Evolutionary conservation across 2,329 filamentous ascomycete genomes (phyloP), one percentile per base, ranked within the genome.

Genomic region (Epicoccum nigrum): DNA sequence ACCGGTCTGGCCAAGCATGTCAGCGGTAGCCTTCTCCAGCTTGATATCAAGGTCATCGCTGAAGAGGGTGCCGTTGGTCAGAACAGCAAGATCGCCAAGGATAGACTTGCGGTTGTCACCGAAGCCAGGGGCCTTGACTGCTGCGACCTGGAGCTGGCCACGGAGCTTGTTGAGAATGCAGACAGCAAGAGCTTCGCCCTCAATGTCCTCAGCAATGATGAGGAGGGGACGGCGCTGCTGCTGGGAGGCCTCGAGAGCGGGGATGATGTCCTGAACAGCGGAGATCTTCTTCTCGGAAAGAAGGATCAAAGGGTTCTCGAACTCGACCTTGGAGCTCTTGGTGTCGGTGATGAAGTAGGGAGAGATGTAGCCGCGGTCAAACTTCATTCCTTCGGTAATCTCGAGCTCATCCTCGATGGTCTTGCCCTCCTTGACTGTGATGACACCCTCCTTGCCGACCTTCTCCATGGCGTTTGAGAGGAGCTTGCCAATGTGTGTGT

Each of bases 201-300:
- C 94, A 73, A 99, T 97, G 76, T 99, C 94, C 84, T 99, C 94
- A 58, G 94, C 94, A 71, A 99, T 95, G 81, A 99, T 99, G 75
- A 99, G 88, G 42, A 99, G 88, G 60, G 94, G 94, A 62, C 94
- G 90, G 77, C 94, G 92, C 75, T 90, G 85, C 79, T 96, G 92
- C 68, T 94, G 96, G 53, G 94, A 97, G 65, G 91, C 91, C 83
- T 99, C 94, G 51, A 99, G 91, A 61, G 94, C 92, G 61, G 94
- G 94, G 72, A 99, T 93, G 73, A 99, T 97, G 78, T 99, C 94
- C 82, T 97, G 93, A 54, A 97, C 94, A 55, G 92, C 91, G 44
- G 94, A 99, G 79, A 99, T 99, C 88, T 99, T 99, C 90, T 97
- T 97, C 86, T 99, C 94, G 7, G 94, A 97, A 48, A 99, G 90